Percentiles rank a stretch among this genome's conserved stretches.
These are phyloP conservation scores for Omphalotus olearius DNA, from an alignment of 1,284 basidiomycete genomes.

Conservation along the genomic window DNA sequence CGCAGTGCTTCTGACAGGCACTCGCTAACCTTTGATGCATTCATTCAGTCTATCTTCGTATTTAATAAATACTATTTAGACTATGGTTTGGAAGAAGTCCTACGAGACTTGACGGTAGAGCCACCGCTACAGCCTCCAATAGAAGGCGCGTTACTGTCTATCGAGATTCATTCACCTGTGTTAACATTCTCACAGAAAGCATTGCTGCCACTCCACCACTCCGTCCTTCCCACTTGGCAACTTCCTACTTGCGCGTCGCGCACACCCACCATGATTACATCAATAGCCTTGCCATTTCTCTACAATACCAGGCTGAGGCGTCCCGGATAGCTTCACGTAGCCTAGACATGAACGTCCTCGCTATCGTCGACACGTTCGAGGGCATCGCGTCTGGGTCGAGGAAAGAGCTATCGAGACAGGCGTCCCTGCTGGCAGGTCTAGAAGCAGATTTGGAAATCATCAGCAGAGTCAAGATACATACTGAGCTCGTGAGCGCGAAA, in stretches of 20 bases:
- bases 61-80: conserved; percentile 78
- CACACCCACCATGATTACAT: conserved; percentile 59
- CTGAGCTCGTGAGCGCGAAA: conserved; percentile 66
- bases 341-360: conserved; percentile 67
- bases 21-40: conserved; percentile 11
- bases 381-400: conserved; percentile 49
- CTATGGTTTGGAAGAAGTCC: conserved; percentile 56
- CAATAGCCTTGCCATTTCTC: conserved; percentile 41
- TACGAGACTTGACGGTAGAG: conserved; percentile 54
- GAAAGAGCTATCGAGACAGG: conserved; percentile 62
- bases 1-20: not conserved
- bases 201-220: conserved; percentile 68
- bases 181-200: conserved; percentile 37
- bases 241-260: conserved; percentile 59
- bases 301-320: conserved; percentile 63
- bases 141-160: conserved; percentile 43
- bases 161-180: not conserved
- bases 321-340: conserved; percentile 62
- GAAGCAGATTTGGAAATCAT: conserved; percentile 70
- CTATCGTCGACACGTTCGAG: conserved; percentile 67
- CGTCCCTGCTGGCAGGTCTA: conserved; percentile 51
- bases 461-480: conserved; percentile 58
- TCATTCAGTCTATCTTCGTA: conserved; percentile 61
- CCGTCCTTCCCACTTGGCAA: conserved; percentile 58
- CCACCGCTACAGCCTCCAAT: conserved; percentile 60